Percentiles rank a stretch among this genome's conserved stretches.
phyloP scores from a whole-genome alignment of 2,329 filamentous ascomycete species.

The Tetracladium maxilliforme region DNA sequence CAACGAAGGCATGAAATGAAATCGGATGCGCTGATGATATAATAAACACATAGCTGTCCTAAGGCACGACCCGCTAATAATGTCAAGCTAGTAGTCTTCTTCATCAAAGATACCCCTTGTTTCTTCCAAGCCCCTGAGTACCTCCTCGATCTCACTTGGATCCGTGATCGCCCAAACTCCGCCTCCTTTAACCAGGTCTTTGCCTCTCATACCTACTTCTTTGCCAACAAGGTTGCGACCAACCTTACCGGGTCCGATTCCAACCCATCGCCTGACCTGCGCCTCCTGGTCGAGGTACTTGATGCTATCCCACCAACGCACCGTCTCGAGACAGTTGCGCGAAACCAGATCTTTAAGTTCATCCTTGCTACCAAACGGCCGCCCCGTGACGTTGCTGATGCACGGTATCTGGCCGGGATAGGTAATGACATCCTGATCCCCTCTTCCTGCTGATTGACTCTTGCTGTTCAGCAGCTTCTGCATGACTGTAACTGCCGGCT shows the following conservation, averaged over 20 bases:
- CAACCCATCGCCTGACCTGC: constrained; percentile 73
- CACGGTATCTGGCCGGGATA: constrained; percentile 67
- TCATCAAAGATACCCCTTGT: constrained; percentile 28
- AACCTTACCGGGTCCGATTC: constrained; percentile 87
- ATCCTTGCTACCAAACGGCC: constrained; percentile 58
- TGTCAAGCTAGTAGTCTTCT: too few species aligned
- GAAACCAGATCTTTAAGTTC: constrained; percentile 70
- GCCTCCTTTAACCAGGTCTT: constrained; percentile 69
- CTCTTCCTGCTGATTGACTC: constrained; percentile 34
- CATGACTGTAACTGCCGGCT: constrained; percentile 66
- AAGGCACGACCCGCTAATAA: too few species aligned
- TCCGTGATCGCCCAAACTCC: constrained; percentile 88
- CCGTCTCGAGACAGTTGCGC: constrained; percentile 77
- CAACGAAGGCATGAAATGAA: too few species aligned
- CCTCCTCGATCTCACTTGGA: constrained; percentile 60
- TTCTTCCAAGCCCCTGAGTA: constrained; percentile 48
- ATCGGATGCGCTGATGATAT: too few species aligned
- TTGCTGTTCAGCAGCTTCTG: constrained; percentile 46
- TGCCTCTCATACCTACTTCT: constrained; percentile 75
- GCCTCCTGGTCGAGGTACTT: constrained; percentile 75
- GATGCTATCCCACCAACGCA: constrained; percentile 90
- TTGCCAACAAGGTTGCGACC: constrained; percentile 88
- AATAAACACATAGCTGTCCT: too few species aligned
- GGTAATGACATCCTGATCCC: constrained; percentile 49
- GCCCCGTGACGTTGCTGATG: constrained; percentile 73